These are phyloP conservation scores for Posidonia oceanica DNA, from an alignment of 116 monocot species.

Conservation along the genomic window DNA sequence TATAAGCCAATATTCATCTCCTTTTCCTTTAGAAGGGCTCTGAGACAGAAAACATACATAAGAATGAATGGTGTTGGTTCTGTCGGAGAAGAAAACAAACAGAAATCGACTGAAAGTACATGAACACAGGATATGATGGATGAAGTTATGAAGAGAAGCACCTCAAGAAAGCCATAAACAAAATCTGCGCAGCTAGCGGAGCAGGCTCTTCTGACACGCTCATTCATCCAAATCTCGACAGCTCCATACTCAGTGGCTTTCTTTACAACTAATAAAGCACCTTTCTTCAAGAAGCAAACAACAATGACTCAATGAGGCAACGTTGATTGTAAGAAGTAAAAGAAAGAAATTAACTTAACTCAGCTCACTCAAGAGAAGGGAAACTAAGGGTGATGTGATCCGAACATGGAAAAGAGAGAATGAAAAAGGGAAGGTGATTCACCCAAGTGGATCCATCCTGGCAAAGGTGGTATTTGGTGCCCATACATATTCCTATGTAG, in stretches of 20 bases:
- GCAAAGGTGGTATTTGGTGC: too few species aligned
- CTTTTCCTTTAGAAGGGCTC: constrained; percentile 76
- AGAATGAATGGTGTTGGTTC: not conserved
- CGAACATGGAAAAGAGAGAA: not conserved
- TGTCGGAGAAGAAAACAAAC: not conserved
- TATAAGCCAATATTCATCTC: constrained; percentile 76
- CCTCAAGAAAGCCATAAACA: constrained; percentile 91
- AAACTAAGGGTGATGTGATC: not conserved
- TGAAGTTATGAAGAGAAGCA: constrained; percentile 11
- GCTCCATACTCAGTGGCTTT: constrained; percentile 96
- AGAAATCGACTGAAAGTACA: not conserved
- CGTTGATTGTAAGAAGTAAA: not conserved
- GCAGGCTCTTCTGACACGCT: constrained; percentile 74
- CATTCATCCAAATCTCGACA: constrained; percentile 99
- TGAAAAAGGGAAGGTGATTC: not conserved
- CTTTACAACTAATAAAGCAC: constrained; percentile 62
- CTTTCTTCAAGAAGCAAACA: constrained; percentile 37
- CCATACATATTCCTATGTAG: too few species aligned
- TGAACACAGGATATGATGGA: not conserved
- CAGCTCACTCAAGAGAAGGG: not conserved
- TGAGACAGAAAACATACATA: constrained; percentile 7
- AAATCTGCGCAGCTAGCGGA: constrained; percentile 79
- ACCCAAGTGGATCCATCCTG: too few species aligned
- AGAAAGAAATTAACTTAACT: not conserved
- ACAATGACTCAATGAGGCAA: not conserved